These are phyloP conservation scores for Ambrosiella xylebori DNA, from an alignment of 2,329 filamentous ascomycete genomes.

Conservation along the genomic window DNA sequence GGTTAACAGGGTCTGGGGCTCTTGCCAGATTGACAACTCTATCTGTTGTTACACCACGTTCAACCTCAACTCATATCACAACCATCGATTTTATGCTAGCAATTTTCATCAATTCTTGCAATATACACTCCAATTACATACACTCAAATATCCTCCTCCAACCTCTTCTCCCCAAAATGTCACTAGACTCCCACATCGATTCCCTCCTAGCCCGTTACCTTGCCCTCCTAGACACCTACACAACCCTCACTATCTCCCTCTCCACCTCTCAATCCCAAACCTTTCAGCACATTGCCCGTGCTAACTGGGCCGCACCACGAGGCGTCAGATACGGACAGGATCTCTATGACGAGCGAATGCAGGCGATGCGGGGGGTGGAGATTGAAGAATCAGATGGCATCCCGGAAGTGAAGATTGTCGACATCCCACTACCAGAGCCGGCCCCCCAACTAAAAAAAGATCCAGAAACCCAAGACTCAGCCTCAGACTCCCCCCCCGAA, in stretches of 20 bases:
- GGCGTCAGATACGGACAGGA: conserved; percentile 50
- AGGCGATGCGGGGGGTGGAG: conserved; percentile 33
- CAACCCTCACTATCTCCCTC: conserved; percentile 37
- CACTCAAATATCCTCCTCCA: no score
- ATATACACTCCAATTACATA: no score
- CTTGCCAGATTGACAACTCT: no score
- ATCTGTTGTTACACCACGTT: no score
- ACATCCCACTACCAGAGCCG: conserved; percentile 6
- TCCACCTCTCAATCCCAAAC: conserved; percentile 36
- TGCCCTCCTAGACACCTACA: conserved; percentile 48
- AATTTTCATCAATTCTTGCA: no score
- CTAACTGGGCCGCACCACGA: conserved; percentile 53
- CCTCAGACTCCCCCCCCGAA: conserved; percentile 2
- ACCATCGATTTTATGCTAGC: no score
- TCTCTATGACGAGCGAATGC: conserved; percentile 58
- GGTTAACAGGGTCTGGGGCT: no score
- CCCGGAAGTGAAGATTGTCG: conserved; percentile 1
- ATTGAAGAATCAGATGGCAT: neutral
- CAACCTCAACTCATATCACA: no score
- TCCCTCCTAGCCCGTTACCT: conserved; percentile 48
- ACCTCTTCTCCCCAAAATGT: neutral
- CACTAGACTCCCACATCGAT: conserved; percentile 32
- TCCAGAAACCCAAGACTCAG: neutral
- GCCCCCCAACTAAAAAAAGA: conserved; percentile 12
- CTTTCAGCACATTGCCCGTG: conserved; percentile 47